Evolutionary conservation across 495 filamentous ascomycete species (phyloP).

Genomic region (Pyrenula massariospora): DNA sequence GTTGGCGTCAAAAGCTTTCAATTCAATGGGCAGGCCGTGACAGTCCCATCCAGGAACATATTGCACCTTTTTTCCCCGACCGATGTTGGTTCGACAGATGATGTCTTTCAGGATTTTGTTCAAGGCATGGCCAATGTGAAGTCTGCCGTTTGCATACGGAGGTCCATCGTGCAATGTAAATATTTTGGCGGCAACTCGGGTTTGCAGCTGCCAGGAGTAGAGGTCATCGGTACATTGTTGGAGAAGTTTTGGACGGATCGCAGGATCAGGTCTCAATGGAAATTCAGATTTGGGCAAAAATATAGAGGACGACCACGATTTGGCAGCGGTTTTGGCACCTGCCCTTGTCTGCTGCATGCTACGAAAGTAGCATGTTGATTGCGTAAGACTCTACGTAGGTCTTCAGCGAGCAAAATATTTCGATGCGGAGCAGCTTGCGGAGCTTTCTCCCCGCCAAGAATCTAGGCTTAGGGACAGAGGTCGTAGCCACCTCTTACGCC

Average conservation of each 20-base stretch:
- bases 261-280: constrained; percentile 36
- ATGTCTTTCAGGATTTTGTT: constrained; percentile 98
- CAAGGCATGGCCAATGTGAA: constrained; percentile 94
- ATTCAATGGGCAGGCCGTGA: constrained; percentile 92
- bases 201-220: constrained; percentile 71
- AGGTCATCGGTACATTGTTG: constrained; percentile 74
- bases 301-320: constrained; percentile 48
- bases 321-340: constrained; percentile 18
- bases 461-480: too few species aligned
- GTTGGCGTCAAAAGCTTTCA: constrained; percentile 73
- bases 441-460: too few species aligned
- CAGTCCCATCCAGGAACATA: constrained; percentile 98
- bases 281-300: constrained; percentile 49
- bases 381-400: not conserved
- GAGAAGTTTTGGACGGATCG: constrained; percentile 52
- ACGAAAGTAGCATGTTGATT: constrained; percentile 21
- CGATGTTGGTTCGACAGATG: constrained; percentile 67
- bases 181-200: constrained; percentile 41
- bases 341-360: constrained; percentile 36
- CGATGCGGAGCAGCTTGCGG: too few species aligned
- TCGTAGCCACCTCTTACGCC: too few species aligned
- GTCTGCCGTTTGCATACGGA: constrained; percentile 88
- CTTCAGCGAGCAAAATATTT: not conserved
- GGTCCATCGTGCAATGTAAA: constrained; percentile 94
- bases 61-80: constrained; percentile 63